These are phyloP conservation scores for Botrytis fabae DNA, from an alignment of 2,329 filamentous ascomycete genomes.

Conservation along the genomic window DNA sequence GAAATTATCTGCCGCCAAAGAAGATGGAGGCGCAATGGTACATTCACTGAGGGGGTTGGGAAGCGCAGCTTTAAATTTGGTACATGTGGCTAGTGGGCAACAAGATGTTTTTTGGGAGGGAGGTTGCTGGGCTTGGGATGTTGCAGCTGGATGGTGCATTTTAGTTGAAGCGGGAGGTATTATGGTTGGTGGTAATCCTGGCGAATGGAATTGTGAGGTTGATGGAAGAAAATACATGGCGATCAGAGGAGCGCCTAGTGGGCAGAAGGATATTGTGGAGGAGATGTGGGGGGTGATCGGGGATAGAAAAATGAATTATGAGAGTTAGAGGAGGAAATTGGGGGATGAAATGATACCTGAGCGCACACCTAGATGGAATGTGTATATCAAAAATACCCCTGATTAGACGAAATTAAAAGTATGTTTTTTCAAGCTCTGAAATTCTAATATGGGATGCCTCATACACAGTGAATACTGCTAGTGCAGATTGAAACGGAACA, in stretches of 20 bases:
- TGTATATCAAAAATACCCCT: not conserved
- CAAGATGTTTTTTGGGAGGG: constrained; percentile 80
- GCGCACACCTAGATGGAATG: not conserved
- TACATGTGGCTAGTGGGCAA: constrained; percentile 68
- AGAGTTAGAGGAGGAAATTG: constrained; percentile 24
- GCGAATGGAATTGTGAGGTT: constrained; percentile 64
- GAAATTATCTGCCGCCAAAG: constrained; percentile 57
- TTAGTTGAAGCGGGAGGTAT: constrained; percentile 71
- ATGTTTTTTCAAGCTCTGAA: not conserved
- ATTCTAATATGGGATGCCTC: not conserved
- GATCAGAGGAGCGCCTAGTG: constrained; percentile 58
- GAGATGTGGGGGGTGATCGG: constrained; percentile 65
- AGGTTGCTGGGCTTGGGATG: constrained; percentile 84
- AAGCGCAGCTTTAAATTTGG: constrained; percentile 73
- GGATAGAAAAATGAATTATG: constrained; percentile 53
- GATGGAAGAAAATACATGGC: constrained; percentile 64
- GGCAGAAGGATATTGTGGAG: constrained; percentile 62
- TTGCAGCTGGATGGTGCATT: constrained; percentile 79
- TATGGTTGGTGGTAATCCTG: constrained; percentile 72
- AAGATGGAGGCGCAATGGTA: constrained; percentile 71
- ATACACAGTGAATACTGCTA: not conserved
- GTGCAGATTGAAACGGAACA: not conserved
- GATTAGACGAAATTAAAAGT: constrained; percentile 3
- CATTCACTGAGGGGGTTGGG: constrained; percentile 71
- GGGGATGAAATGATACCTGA: not conserved